Conservation (phyloP, 179 eudicot species). For the Sideroxylon spinosum region DNA sequence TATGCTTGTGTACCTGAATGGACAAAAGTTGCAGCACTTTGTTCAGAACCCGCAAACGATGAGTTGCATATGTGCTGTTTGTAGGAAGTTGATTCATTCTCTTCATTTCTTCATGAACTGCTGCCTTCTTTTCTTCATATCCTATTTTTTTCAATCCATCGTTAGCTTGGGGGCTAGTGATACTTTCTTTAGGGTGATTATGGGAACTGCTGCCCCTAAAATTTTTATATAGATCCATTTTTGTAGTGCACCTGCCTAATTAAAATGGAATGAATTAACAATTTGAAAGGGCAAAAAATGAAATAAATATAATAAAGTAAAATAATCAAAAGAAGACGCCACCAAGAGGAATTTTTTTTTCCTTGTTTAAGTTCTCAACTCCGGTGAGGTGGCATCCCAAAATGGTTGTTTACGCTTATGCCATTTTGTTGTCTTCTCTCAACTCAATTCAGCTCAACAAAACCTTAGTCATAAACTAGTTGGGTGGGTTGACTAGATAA, state of each 20-base stretch:
- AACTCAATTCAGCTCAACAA: too few species aligned
- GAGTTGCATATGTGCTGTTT: constrained; percentile 67
- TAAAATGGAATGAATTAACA: neutral
- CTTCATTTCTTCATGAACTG: constrained; percentile 57
- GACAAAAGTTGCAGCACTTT: constrained; percentile 70
- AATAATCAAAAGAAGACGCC: neutral
- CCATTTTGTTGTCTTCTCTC: too few species aligned
- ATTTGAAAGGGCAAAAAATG: too few species aligned
- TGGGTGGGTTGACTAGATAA: too few species aligned
- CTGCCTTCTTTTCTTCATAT: constrained; percentile 46
- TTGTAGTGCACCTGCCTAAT: neutral
- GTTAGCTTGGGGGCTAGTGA: constrained; percentile 16
- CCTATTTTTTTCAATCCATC: constrained; percentile 39
- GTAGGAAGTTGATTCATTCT: constrained; percentile 66
- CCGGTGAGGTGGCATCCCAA: neutral
- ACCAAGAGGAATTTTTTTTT: neutral
- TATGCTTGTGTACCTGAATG: constrained; percentile 45
- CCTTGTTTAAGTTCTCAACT: neutral
- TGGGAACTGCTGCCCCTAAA: constrained; percentile 5
- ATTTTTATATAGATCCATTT: constrained; percentile 21
- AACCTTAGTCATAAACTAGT: too few species aligned
- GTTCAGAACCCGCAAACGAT: constrained; percentile 69
- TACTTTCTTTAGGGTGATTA: constrained; percentile 6
- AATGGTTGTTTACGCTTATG: neutral
- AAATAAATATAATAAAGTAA: too few species aligned